Conservation (phyloP, 2,329 filamentous ascomycete genomes). For the Fusarium papillatum region DNA sequence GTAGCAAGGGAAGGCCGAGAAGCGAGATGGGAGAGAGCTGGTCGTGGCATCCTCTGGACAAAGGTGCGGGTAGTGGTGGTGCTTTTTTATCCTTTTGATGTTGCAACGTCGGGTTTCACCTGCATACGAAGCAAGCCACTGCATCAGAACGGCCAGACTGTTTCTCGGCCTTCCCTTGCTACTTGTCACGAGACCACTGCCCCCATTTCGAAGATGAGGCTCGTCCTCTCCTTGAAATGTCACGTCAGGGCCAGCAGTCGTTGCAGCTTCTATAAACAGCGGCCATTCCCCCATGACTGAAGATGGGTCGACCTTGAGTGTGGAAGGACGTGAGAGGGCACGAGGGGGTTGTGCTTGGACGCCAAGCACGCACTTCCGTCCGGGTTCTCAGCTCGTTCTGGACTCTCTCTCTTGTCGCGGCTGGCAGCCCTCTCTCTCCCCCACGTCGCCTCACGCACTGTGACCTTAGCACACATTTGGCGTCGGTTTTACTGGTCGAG, state of each 20-base stretch:
- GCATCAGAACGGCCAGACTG: constrained; percentile 29
- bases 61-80: neutral
- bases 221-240: neutral
- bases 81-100: constrained; percentile 16
- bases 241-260: neutral
- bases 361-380: constrained; percentile 13
- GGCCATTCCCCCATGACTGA: neutral
- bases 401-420: constrained; percentile 3
- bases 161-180: neutral
- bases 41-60: neutral
- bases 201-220: neutral
- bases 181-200: constrained; percentile 32
- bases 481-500: neutral
- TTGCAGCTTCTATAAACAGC: neutral
- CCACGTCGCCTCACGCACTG: constrained; percentile 4
- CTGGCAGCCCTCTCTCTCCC: neutral
- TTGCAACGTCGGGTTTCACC: constrained; percentile 34
- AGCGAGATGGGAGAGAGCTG: constrained; percentile 14
- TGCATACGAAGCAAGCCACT: constrained; percentile 37
- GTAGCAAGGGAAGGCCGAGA: too few relatives aligned
- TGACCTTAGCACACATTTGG: neutral
- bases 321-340: constrained; percentile 9
- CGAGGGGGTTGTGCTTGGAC: constrained; percentile 3
- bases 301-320: constrained; percentile 25
- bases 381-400: constrained; percentile 11